Conservation (phyloP, 768 basidiomycete species). For the Amanita pseudoporphyria region DNA sequence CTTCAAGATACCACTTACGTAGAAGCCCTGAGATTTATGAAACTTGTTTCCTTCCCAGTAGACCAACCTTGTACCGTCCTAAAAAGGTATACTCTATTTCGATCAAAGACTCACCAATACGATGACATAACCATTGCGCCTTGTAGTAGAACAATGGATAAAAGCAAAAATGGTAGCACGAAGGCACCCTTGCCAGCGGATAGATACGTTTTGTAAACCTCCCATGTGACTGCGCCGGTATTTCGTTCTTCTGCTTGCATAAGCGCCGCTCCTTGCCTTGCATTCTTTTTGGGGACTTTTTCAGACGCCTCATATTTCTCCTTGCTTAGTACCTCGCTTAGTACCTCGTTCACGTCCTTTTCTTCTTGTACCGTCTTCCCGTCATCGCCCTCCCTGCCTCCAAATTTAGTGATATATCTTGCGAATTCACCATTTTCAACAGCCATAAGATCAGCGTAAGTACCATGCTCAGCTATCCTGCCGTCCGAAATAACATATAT, state of each 20-base stretch:
- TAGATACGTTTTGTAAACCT: conserved; percentile 54
- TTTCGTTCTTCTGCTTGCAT: conserved; percentile 86
- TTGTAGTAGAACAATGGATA: conserved; percentile 59
- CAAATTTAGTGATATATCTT: conserved; percentile 69
- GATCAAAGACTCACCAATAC: conserved; percentile 47
- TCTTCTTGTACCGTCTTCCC: conserved; percentile 34
- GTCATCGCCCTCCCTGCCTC: conserved; percentile 50
- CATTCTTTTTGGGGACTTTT: conserved; percentile 22
- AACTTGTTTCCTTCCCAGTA: conserved; percentile 77
- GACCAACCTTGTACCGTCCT: conserved; percentile 45
- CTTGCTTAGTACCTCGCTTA: conserved; percentile 17
- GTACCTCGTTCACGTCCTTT: conserved; percentile 32
- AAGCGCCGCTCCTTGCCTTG: conserved; percentile 35
- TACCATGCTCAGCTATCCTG: conserved; percentile 69
- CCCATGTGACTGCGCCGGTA: conserved; percentile 53
- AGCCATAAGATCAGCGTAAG: conserved; percentile 62
- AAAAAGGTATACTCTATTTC: not conserved
- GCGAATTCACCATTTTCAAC: conserved; percentile 54
- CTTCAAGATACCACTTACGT: conserved; percentile 34
- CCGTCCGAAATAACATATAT: conserved; percentile 76
- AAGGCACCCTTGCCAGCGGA: conserved; percentile 57
- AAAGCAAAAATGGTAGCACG: conserved; percentile 55
- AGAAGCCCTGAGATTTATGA: conserved; percentile 53
- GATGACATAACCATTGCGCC: conserved; percentile 60
- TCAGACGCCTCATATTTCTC: conserved; percentile 23